Evolutionary conservation across 1,284 basidiomycete genomes (phyloP).

Genomic region (Ustilago curta): DNA sequence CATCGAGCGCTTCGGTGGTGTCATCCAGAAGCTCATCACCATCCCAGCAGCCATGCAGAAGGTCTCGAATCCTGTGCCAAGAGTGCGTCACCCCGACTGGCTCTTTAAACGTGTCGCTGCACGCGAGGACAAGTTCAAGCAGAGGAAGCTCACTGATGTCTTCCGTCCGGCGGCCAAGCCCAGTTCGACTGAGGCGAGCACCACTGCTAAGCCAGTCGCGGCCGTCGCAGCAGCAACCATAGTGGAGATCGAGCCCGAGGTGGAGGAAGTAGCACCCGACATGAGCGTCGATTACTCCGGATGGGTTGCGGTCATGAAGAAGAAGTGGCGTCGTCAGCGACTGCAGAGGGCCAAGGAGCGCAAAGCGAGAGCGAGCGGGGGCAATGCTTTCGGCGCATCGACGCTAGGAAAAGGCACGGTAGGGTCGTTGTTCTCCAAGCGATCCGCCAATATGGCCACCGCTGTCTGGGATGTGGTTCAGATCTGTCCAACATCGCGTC

Average conservation of each 20-base stretch:
- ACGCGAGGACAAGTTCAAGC: slow-evolving; percentile 94
- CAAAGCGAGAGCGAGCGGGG: slow-evolving; percentile 61
- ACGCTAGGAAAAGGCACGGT: slow-evolving; percentile 60
- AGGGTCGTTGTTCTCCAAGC: slow-evolving; percentile 80
- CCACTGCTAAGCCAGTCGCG: slow-evolving; percentile 14
- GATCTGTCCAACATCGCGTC: slow-evolving; percentile 80
- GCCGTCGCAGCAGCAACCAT: slow-evolving; percentile 19
- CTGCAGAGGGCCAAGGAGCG: slow-evolving; percentile 68
- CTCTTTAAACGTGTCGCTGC: slow-evolving; percentile 89
- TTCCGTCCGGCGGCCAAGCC: slow-evolving; percentile 74
- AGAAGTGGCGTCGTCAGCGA: slow-evolving; percentile 80
- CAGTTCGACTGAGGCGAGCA: slow-evolving; percentile 16
- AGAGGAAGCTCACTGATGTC: slow-evolving; percentile 96
- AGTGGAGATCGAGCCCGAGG: slow-evolving; percentile 38
- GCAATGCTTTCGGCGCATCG: slow-evolving; percentile 13
- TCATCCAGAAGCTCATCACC: slow-evolving; percentile 98
- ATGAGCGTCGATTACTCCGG: slow-evolving; percentile 76
- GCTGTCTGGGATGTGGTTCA: slow-evolving; percentile 93
- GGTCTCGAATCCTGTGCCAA: slow-evolving; percentile 93
- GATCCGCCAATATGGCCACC: slow-evolving; percentile 76
- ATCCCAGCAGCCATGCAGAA: slow-evolving; percentile 99
- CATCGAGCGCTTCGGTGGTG: slow-evolving; percentile 95
- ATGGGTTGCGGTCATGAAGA: slow-evolving; percentile 84
- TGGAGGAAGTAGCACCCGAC: slow-evolving; percentile 58
- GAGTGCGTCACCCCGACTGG: slow-evolving; percentile 98